These are phyloP conservation scores for Hyphopichia fennica DNA, from an alignment of 1,139 yeast species.

Conservation along the genomic window DNA sequence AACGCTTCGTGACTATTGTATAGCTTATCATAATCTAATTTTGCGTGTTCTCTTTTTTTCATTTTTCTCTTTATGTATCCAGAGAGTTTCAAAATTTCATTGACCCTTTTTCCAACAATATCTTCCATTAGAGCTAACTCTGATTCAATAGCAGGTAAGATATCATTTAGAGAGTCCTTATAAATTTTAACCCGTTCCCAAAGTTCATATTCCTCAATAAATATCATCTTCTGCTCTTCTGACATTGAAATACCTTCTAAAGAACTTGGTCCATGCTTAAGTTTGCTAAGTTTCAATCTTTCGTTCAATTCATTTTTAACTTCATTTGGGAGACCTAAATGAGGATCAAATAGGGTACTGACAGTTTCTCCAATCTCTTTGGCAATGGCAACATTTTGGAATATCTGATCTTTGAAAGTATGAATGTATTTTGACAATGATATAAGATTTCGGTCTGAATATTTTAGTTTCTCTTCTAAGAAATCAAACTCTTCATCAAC, in stretches of 20 bases:
- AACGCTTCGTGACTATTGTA: constrained; percentile 26
- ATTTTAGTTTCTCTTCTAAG: constrained; percentile 18
- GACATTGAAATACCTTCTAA: neutral
- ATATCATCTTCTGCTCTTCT: constrained; percentile 3
- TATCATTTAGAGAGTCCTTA: constrained; percentile 12
- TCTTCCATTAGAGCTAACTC: constrained; percentile 14
- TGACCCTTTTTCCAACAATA: constrained; percentile 17
- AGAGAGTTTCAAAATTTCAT: constrained; percentile 19
- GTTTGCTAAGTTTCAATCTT: constrained; percentile 1
- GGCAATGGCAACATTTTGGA: constrained; percentile 6
- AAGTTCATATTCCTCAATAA: constrained; percentile 10
- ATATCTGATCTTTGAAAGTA: neutral
- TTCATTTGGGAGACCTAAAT: constrained; percentile 16
- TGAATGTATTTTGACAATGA: constrained; percentile 20
- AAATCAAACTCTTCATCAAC: constrained; percentile 41
- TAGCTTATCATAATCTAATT: constrained; percentile 37
- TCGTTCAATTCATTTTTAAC: constrained; percentile 7
- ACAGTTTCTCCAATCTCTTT: constrained; percentile 13
- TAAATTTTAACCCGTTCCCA: constrained; percentile 22
- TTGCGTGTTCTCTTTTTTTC: constrained; percentile 27
- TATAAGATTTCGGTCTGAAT: constrained; percentile 16
- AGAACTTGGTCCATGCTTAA: neutral
- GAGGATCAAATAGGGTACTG: constrained; percentile 27
- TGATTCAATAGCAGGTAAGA: constrained; percentile 14
- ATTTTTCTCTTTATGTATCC: constrained; percentile 27